Evolutionary conservation across 371 early-diverging fungal species (phyloP).

Genomic region (Batkoa obscura): DNA sequence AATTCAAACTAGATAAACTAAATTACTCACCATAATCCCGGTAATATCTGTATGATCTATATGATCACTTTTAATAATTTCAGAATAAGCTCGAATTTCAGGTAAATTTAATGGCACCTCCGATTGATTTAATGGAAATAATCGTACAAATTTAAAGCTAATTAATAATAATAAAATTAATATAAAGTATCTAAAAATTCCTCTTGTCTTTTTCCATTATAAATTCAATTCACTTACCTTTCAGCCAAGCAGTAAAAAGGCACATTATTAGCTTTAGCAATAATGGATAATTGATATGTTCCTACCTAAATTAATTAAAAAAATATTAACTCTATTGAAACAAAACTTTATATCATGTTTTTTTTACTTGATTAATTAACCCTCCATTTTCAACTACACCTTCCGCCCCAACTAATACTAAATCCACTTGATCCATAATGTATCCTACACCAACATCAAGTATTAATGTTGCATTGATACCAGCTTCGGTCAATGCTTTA

Average conservation of each 20-base stretch:
- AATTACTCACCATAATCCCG: too few species aligned
- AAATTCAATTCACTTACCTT: constrained; percentile 24
- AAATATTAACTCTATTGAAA: too few species aligned
- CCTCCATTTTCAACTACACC: constrained; percentile 96
- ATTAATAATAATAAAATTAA: constrained; percentile 3
- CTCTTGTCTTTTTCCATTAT: too few species aligned
- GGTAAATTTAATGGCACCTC: constrained; percentile 37
- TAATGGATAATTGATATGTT: constrained; percentile 82
- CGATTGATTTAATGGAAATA: constrained; percentile 72
- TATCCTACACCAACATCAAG: constrained; percentile 86
- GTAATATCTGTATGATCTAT: too few species aligned
- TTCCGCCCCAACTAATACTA: constrained; percentile 93
- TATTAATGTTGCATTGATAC: constrained; percentile 74
- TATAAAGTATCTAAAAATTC: neutral
- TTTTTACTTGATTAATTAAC: constrained; percentile 68
- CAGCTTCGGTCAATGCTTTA: constrained; percentile 41
- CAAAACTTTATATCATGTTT: constrained; percentile 5
- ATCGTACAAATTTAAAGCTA: constrained; percentile 89
- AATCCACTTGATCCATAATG: constrained; percentile 80
- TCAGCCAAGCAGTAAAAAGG: constrained; percentile 93
- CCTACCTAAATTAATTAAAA: constrained; percentile 30
- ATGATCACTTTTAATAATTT: too few species aligned
- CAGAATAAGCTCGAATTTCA: too few species aligned
- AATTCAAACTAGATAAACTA: too few species aligned
- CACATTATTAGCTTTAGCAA: constrained; percentile 79